Percentiles rank a stretch among this genome's conserved stretches.
Evolutionary conservation across 345 rosid genomes (phyloP).

Genomic region (Noccaea bulbosa): DNA sequence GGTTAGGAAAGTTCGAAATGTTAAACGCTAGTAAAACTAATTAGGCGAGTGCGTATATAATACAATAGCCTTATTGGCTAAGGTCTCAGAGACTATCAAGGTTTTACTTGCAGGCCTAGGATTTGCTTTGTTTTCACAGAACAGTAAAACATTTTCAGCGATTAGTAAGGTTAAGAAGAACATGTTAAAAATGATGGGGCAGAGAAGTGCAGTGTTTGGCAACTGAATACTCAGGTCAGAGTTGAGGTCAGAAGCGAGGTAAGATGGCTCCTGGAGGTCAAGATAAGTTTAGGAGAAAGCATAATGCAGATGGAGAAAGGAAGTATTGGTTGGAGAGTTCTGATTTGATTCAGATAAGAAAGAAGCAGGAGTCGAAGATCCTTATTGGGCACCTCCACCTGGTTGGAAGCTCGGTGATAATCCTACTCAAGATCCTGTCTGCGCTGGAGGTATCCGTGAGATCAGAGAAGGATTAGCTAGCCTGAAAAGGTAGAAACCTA

Average conservation of each 20-base stretch:
- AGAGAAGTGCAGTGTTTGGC: slow-evolving; percentile 67
- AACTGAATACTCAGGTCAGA: slow-evolving; percentile 76
- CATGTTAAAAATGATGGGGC: slow-evolving; percentile 85
- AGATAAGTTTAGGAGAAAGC: slow-evolving; percentile 85
- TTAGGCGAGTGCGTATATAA: too few species aligned
- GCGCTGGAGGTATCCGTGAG: slow-evolving; percentile 65
- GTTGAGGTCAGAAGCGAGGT: slow-evolving; percentile 74
- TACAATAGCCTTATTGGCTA: too few species aligned
- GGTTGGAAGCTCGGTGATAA: slow-evolving; percentile 93
- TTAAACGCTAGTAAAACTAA: too few species aligned
- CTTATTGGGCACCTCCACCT: slow-evolving; percentile 93
- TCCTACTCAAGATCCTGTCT: slow-evolving; percentile 80
- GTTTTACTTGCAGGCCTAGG: too few species aligned
- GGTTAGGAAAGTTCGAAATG: too few species aligned
- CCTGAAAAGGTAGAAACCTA: slow-evolving; percentile 52
- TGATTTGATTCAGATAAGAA: slow-evolving; percentile 67
- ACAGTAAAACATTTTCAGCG: too few species aligned
- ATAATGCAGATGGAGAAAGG: slow-evolving; percentile 94
- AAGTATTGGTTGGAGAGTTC: slow-evolving; percentile 94
- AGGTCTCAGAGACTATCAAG: too few species aligned
- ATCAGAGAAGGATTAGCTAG: slow-evolving; percentile 42
- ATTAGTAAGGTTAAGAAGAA: slow-evolving; percentile 45
- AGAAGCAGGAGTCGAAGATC: slow-evolving; percentile 87
- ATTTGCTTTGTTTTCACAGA: too few species aligned
- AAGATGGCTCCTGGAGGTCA: slow-evolving; percentile 88